Evolutionary conservation across 768 basidiomycete species (phyloP), one percentile per base, ranked within the genome.

Genomic region (Nevesoporus exiguus): DNA sequence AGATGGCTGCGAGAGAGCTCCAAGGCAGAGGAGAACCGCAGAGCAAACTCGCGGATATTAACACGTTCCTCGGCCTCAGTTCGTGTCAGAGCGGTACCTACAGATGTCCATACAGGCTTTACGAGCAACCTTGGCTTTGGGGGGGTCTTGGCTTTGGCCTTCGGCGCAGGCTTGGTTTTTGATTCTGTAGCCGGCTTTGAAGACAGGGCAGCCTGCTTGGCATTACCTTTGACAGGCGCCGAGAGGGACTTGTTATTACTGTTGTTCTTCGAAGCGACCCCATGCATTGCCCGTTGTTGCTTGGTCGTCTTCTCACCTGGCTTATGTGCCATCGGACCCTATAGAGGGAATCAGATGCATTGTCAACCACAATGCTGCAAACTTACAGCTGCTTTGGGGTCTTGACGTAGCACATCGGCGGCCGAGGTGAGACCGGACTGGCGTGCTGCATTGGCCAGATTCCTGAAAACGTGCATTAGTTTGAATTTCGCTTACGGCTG

Each of bases 31-130:
- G 75, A 73, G 58, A 91, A 91, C 31, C 90, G 78, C 44, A 87
- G 64, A 11, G 81, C 64, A 65, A 90, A 93, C 68, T 92, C 90
- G 52, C 90, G 82, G 40, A 91, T 84, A 59, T 81, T 74, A 44
- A 91, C 79, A 10, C 89, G 83, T 25, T 78, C 75, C 57, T 86
- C 77, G 1, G 78, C 81, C 37, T 81, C 79, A 1, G 73, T 62
- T 36, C 73, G 70, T 6, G 74, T 69, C 14, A 86, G 70, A 29
- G 58, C 61, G 13, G 76, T 73, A 1, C 73, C 73, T 7, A 88
- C 64, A 7, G 65, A 61, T 5, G 72, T 78, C 89, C 89, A 91
- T 44, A 54, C 70, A 69, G 37, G 84, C 71, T 52, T 70, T 55
- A 7, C 83, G 78, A 27, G 82, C 1, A 71, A 54, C 56, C 74